Base-by-base conservation (phyloP, 305 asterid species). In the Solanum aculeatissimum region DNA sequence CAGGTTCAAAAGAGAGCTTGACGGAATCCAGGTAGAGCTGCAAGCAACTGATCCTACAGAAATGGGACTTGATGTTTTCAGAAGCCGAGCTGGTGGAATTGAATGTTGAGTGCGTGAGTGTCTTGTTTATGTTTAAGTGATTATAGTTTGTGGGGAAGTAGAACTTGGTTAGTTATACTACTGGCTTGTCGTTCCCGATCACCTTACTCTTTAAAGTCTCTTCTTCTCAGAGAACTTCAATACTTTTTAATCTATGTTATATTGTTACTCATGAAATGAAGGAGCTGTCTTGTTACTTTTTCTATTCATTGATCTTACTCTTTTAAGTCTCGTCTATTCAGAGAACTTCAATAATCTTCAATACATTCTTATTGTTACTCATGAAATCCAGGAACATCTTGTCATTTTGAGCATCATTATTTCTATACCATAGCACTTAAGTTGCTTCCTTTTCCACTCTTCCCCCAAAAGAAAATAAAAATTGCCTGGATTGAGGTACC, bases 41-140 rank as follows among this genome's bases (percentile, higher is more conserved):
- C 90, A 88, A 88, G 90, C 90, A 45, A 88, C 90, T 9, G 91
- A 89, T 83, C 88, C 91, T 49, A 87, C 89, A 43, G 91, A 89
- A 72, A 87, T 89, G 81, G 88, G 88, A 27, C 86, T 87, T 58
- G 89, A 87, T 74, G 88, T 89, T 43, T 69, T 89, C 66, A 84
- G 83, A 87, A 80, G 87, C 84, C 88, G 89, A 85, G 88, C 74
- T 80, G 87, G 85, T 3, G 79, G 81, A 47, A 40, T 75, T 84
- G 62, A 62, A 83, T 60, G 83, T 81, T 80, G 83, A 80, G 81
- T 74, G 80, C 9, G 53, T 74, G 79, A 40, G 45, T 75, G 83
- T 86, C 80, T 86, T 66, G 62, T 83, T 58, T 78, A 43, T 86
- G 88, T 78, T 81, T 77, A 82, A 84, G 85, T 89, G 91, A 66